Percentiles rank a stretch among this genome's conserved stretches.
Evolutionary conservation across 352 stramenopile genomes (phyloP).

Genomic region (Albugo candida): DNA sequence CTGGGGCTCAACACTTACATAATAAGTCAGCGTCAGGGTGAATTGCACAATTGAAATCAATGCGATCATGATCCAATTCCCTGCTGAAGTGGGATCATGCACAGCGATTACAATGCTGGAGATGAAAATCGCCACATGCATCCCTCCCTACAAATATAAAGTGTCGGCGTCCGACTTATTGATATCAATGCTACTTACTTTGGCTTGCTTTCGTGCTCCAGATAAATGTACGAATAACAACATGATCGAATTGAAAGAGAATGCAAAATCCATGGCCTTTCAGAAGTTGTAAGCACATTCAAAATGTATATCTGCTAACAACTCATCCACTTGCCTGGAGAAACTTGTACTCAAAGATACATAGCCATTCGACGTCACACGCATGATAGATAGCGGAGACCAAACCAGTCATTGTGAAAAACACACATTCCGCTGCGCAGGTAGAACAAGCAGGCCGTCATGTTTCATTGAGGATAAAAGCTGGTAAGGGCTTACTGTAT

Average conservation of each 20-base stretch:
- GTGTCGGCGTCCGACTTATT: not conserved
- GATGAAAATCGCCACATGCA: constrained; percentile 17
- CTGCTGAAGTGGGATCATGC: constrained; percentile 14
- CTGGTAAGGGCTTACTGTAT: constrained; percentile 10
- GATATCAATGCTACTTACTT: constrained; percentile 6
- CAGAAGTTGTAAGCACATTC: not conserved
- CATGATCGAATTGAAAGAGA: constrained; percentile 25
- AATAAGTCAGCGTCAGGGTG: constrained; percentile 14
- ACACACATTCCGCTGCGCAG: constrained; percentile 14
- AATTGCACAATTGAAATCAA: constrained; percentile 14
- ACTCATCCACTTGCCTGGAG: constrained; percentile 7
- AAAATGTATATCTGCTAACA: not conserved
- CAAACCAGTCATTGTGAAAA: constrained; percentile 15
- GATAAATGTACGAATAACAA: constrained; percentile 18
- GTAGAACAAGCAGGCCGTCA: not conserved
- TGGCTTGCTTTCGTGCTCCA: constrained; percentile 18
- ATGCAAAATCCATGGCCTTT: constrained; percentile 20
- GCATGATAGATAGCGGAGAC: constrained; percentile 19
- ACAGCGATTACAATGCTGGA: constrained; percentile 16
- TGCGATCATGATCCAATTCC: constrained; percentile 18
- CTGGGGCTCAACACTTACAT: constrained; percentile 6
- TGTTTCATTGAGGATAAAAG: not conserved
- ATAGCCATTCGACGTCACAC: constrained; percentile 17
- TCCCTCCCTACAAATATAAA: constrained; percentile 9
- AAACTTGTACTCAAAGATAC: constrained; percentile 16